These are phyloP conservation scores for Blumeriella jaapii DNA, from an alignment of 2,329 filamentous ascomycete genomes.

Conservation along the genomic window DNA sequence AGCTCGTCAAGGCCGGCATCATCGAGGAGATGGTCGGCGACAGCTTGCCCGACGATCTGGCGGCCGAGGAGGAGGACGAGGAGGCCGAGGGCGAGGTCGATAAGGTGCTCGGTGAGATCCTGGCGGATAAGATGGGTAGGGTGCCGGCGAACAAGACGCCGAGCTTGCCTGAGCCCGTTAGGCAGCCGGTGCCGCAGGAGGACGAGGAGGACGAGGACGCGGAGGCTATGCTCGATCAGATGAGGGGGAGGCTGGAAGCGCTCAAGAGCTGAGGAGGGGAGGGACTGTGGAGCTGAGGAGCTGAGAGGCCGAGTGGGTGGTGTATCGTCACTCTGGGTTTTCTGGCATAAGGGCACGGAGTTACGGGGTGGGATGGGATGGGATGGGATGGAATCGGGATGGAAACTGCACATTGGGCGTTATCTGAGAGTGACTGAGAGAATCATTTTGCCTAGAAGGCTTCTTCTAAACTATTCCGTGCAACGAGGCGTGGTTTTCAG, in stretches of 20 bases:
- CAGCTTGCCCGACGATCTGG: slow-evolving; percentile 60
- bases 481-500: too few species aligned
- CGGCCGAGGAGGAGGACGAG: slow-evolving; percentile 54
- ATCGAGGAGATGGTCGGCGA: slow-evolving; percentile 97
- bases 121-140: slow-evolving; percentile 72
- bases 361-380: too few species aligned
- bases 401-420: too few species aligned
- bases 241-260: slow-evolving; percentile 84
- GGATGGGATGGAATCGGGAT: too few species aligned
- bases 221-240: slow-evolving; percentile 85
- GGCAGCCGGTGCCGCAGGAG: slow-evolving; percentile 40
- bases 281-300: too few species aligned
- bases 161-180: slow-evolving; percentile 39
- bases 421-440: too few species aligned
- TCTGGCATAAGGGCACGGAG: too few species aligned
- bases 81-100: slow-evolving; percentile 78
- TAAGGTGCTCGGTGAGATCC: slow-evolving; percentile 80
- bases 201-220: slow-evolving; percentile 74
- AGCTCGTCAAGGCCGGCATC: slow-evolving; percentile 88
- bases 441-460: too few species aligned
- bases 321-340: too few species aligned
- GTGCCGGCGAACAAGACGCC: slow-evolving; percentile 46
- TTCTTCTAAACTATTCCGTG: too few species aligned
- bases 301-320: too few species aligned
- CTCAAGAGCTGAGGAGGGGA: slow-evolving; percentile 57